A percentile compares a stretch with the other conserved stretches of the same genome.
These are phyloP conservation scores for Syzygium aromaticum DNA, from an alignment of 345 rosid genomes.

Conservation along the genomic window DNA sequence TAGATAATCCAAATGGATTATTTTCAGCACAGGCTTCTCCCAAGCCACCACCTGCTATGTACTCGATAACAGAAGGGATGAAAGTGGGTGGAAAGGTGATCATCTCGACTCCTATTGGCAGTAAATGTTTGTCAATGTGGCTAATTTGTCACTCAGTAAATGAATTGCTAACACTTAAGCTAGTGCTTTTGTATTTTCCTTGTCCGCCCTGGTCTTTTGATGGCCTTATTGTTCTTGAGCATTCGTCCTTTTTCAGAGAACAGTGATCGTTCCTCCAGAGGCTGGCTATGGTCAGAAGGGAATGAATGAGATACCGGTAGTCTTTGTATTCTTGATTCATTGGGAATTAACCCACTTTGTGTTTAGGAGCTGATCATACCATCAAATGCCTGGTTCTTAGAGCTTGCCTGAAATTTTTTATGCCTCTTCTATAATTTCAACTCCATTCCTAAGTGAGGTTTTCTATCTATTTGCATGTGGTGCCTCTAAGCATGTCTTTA, in stretches of 20 bases:
- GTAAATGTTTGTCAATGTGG: not conserved
- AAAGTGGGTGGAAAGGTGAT: slow-evolving; percentile 86
- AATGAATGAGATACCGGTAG: slow-evolving; percentile 91
- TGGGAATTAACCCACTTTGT: not conserved
- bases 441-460: not conserved
- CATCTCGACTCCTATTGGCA: not conserved
- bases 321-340: not conserved
- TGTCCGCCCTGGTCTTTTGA: not conserved
- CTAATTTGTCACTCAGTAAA: not conserved
- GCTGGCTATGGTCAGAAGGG: slow-evolving; percentile 76
- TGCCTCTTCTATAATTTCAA: not conserved
- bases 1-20: slow-evolving; percentile 86
- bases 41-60: slow-evolving; percentile 95
- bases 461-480: not conserved
- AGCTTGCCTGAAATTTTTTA: not conserved
- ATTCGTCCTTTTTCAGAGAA: slow-evolving; percentile 44
- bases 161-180: not conserved
- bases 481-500: not conserved
- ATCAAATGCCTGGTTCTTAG: not conserved
- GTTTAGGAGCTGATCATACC: not conserved
- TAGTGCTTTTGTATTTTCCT: not conserved
- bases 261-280: slow-evolving; percentile 79
- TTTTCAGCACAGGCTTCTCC: slow-evolving; percentile 97
- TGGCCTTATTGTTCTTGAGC: not conserved
- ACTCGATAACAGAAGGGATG: slow-evolving; percentile 70